phyloP scores from a whole-genome alignment of 176 grass and related monocot species.

The Lolium perenne region DNA sequence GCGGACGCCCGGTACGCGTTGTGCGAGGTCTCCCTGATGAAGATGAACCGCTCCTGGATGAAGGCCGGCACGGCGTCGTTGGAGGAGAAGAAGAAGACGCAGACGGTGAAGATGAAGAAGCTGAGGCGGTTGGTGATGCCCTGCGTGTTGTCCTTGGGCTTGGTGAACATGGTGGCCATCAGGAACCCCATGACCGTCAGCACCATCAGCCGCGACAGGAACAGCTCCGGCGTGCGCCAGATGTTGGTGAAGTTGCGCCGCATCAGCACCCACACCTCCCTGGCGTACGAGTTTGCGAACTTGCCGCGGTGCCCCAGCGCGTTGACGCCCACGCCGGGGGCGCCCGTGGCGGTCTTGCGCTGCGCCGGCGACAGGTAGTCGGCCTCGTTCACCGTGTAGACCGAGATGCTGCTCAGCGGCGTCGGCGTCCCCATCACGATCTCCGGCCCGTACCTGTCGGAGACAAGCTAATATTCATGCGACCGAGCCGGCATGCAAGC shows the following conservation, averaged over 20 bases:
- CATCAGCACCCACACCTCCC: slow-evolving; percentile 70
- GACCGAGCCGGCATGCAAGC: neutral
- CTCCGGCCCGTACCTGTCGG: slow-evolving; percentile 47
- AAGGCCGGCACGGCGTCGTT: slow-evolving; percentile 70
- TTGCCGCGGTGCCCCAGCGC: slow-evolving; percentile 56
- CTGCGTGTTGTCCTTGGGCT: slow-evolving; percentile 63
- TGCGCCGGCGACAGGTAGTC: slow-evolving; percentile 59
- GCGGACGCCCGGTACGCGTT: slow-evolving; percentile 61
- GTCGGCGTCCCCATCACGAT: slow-evolving; percentile 68
- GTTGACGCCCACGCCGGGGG: slow-evolving; percentile 36
- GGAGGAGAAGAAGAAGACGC: slow-evolving; percentile 75
- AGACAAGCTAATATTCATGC: slow-evolving; percentile 2
- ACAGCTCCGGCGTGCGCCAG: slow-evolving; percentile 69
- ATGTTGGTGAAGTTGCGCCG: slow-evolving; percentile 79
- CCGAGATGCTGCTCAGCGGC: slow-evolving; percentile 60
- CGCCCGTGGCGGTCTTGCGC: slow-evolving; percentile 10
- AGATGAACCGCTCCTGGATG: slow-evolving; percentile 74
- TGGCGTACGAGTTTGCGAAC: slow-evolving; percentile 59
- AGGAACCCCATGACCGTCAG: slow-evolving; percentile 59
- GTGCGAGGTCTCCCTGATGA: slow-evolving; percentile 74
- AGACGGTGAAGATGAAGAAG: slow-evolving; percentile 79
- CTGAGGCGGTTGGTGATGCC: slow-evolving; percentile 60
- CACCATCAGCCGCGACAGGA: slow-evolving; percentile 74
- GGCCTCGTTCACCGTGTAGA: slow-evolving; percentile 64
- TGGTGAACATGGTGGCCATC: slow-evolving; percentile 75